These are phyloP conservation scores for Akebia trifoliata DNA, from an alignment of 164 flowering plant species.

Conservation along the genomic window DNA sequence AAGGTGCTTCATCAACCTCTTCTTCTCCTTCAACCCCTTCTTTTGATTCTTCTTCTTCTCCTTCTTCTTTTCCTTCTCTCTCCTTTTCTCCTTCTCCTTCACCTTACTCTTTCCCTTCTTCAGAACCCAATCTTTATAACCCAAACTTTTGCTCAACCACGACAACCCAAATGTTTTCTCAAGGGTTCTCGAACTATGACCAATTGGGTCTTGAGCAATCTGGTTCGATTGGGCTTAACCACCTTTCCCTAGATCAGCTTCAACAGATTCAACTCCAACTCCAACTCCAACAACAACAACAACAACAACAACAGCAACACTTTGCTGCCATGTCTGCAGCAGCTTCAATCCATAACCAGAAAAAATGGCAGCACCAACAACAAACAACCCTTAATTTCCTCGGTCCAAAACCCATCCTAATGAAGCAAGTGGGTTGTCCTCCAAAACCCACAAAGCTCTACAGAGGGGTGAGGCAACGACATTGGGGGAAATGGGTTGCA, in stretches of 20 bases:
- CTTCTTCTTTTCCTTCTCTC: slow-evolving; percentile 11
- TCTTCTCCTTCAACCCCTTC: slow-evolving; percentile 18
- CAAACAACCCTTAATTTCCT: slow-evolving; percentile 27
- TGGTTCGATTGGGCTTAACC: slow-evolving; percentile 44
- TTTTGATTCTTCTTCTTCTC: slow-evolving; percentile 10
- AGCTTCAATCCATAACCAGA: slow-evolving; percentile 11
- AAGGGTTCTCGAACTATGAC: slow-evolving; percentile 22
- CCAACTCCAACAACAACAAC: slow-evolving; percentile 29
- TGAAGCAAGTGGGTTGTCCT: slow-evolving; percentile 60
- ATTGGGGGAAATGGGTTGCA: slow-evolving; percentile 98
- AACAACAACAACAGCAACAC: slow-evolving; percentile 12
- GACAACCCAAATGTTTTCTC: slow-evolving; percentile 28
- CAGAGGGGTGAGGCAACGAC: slow-evolving; percentile 88
- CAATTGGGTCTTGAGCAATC: slow-evolving; percentile 26
- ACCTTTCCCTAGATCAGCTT: slow-evolving; percentile 47
- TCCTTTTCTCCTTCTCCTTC: slow-evolving; percentile 18
- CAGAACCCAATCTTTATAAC: slow-evolving; percentile 18
- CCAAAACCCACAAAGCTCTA: slow-evolving; percentile 77
- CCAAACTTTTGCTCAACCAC: slow-evolving; percentile 30
- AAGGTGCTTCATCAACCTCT: slow-evolving; percentile 44
- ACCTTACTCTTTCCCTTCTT: slow-evolving; percentile 14
- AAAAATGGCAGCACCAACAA: slow-evolving; percentile 5
- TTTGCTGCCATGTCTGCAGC: slow-evolving; percentile 6
- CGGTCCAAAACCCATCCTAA: slow-evolving; percentile 47
- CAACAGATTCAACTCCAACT: slow-evolving; percentile 58